A percentile compares a stretch with the other conserved stretches of the same genome.
These are phyloP conservation scores for Spironucleus salmonicida DNA, from an alignment of 208 protist species.

Conservation along the genomic window DNA sequence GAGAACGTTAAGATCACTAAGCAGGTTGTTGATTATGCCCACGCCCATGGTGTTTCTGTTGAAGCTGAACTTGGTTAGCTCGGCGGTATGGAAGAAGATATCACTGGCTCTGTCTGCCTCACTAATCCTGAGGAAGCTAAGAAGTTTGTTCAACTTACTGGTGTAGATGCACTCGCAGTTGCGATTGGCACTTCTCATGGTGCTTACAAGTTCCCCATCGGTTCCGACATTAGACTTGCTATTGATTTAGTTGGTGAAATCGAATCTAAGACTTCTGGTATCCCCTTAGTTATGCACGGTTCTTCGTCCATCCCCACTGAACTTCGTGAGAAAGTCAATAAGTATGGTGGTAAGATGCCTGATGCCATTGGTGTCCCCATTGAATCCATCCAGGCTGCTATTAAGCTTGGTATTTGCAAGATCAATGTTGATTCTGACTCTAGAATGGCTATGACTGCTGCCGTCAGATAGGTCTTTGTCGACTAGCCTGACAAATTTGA, in stretches of 20 bases:
- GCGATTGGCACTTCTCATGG: conserved; percentile 50
- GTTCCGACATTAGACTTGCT: conserved; percentile 12
- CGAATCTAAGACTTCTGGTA: conserved; percentile 17
- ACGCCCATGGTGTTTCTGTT: conserved; percentile 42
- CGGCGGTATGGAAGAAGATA: conserved; percentile 47
- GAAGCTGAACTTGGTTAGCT: conserved; percentile 48
- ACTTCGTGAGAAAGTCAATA: conserved; percentile 40
- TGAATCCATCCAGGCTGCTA: conserved; percentile 30
- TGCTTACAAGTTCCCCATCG: conserved; percentile 49
- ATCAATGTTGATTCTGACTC: conserved; percentile 49
- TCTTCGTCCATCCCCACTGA: conserved; percentile 44
- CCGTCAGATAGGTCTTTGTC: conserved; percentile 42
- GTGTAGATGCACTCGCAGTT: conserved; percentile 48
- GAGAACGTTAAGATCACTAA: conserved; percentile 48
- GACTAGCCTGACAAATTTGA: conserved; percentile 46
- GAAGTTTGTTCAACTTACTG: conserved; percentile 40
- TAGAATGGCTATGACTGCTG: conserved; percentile 42
- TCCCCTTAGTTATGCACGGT: conserved; percentile 48
- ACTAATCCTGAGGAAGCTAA: conserved; percentile 45
- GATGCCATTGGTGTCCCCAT: conserved; percentile 45
- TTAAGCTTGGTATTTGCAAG: conserved; percentile 43
- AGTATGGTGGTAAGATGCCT: conserved; percentile 46
- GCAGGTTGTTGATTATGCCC: conserved; percentile 46
- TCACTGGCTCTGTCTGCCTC: conserved; percentile 30
- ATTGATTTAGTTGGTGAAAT: conserved; percentile 43